Evolutionary conservation across 805 yeast species (phyloP), one percentile per base, ranked within the genome.

Genomic region (Saccharomycopsis schoenii): DNA sequence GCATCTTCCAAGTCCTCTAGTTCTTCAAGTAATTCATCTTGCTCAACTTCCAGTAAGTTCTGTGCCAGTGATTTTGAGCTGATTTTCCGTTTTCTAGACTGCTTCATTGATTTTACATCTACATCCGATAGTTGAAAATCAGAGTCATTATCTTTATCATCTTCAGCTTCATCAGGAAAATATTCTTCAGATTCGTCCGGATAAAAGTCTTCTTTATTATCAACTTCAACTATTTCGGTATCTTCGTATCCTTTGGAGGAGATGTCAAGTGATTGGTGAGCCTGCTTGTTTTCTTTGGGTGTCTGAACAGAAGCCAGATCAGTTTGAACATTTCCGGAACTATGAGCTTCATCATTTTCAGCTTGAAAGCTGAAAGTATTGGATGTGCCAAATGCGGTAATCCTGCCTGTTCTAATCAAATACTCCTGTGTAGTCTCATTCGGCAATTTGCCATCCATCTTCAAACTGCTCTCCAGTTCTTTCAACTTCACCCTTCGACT

Each of bases 311-410:
- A 12, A 3, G 51, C 57, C 29, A 10, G 51, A 41, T 68, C 66
- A 51, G 67, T 68, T 36, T 66, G 68, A 1, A 69, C 61, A 3
- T 62, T 62, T 0, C 58, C 58, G 6, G 62, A 25, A 21, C 6
- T 51, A 8, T 42, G 56, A 15, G 66, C 62, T 17, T 55, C 67
- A 1, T 63, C 65, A 1, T 67, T 72, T 14, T 70, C 73, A 15
- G 70, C 74, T 1, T 74, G 78, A 3, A 69, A 67, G 12, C 65
- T 77, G 66, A 89, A 87, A 1, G 83, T 85, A 50, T 78, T 77
- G 21, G 82, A 73, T 37, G 82, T 81, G 11, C 97, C 96, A 76
- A 94, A 94, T 0, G 98, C 98, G 0, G 99, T 94, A 60, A 91
- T 83, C 70, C 90, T 85, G 36, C 99, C 99, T 0, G 93, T 92